Conservation (phyloP, 306 rosid species). For the Castanopsis chinensis region DNA sequence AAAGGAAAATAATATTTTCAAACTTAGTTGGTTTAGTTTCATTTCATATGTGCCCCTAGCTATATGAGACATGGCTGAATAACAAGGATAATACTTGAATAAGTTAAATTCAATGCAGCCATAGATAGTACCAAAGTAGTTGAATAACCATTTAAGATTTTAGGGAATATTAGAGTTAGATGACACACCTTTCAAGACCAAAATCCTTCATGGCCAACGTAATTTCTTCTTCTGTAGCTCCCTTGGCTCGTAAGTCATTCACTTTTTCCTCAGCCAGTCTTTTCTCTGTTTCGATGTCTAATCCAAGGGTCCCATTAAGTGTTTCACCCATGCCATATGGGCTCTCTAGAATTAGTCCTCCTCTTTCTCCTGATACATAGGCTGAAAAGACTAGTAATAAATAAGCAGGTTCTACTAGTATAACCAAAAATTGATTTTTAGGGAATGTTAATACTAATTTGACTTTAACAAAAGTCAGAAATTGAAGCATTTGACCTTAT, state of each 20-base stretch:
- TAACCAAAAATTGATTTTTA: neutral
- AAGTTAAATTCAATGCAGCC: no score
- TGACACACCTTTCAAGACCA: constrained; percentile 58
- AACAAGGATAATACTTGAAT: no score
- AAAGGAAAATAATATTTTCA: no score
- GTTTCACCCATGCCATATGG: constrained; percentile 58
- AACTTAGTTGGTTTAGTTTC: no score
- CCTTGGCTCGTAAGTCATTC: constrained; percentile 33
- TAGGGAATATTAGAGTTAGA: neutral
- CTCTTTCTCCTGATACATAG: constrained; percentile 73
- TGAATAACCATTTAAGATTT: neutral
- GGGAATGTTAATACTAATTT: neutral
- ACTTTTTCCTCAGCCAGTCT: constrained; percentile 30
- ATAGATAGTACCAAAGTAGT: neutral
- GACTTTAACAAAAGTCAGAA: no score
- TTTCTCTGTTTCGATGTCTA: constrained; percentile 56
- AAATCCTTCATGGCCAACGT: constrained; percentile 65
- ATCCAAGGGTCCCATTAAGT: constrained; percentile 55
- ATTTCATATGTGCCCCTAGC: no score
- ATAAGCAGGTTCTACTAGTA: neutral
- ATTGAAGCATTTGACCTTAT: no score
- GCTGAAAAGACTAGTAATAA: constrained; percentile 30
- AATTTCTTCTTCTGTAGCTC: constrained; percentile 39
- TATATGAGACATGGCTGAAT: no score
- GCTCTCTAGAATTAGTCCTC: constrained; percentile 57